A percentile compares a stretch with the other conserved stretches of the same genome.
Evolutionary conservation across 2,329 filamentous ascomycete genomes (phyloP).

Genomic region (Penicillium palitans): DNA sequence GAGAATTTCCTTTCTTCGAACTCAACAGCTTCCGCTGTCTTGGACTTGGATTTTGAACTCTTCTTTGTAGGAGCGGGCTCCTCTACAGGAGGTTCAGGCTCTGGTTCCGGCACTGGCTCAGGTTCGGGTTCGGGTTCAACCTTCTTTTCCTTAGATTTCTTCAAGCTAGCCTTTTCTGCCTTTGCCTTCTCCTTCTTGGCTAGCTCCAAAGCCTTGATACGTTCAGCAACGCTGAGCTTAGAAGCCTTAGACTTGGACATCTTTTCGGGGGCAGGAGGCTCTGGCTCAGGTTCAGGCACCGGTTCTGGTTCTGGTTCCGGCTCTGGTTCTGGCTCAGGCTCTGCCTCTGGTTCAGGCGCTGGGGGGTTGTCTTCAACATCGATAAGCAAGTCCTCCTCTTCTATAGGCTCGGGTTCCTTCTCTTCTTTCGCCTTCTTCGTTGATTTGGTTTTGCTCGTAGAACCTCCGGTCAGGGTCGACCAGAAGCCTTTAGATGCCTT

Average conservation of each 20-base stretch:
- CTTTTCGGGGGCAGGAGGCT: conserved; percentile 46
- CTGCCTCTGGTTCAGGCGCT: conserved; percentile 31
- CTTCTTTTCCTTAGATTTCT: conserved; percentile 32
- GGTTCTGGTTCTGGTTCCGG: conserved; percentile 33
- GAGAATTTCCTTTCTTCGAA: conserved; percentile 37
- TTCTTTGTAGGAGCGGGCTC: conserved; percentile 43
- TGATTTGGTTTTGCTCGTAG: conserved; percentile 44
- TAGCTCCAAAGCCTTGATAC: conserved; percentile 52
- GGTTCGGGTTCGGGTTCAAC: conserved; percentile 23
- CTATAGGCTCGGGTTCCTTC: conserved; percentile 21
- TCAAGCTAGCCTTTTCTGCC: conserved; percentile 37
- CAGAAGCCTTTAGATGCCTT: conserved; percentile 46
- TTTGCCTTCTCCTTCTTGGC: conserved; percentile 43
- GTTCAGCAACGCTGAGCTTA: conserved; percentile 54
- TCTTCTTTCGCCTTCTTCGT: conserved; percentile 49
- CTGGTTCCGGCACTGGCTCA: conserved; percentile 21
- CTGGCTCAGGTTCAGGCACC: conserved; percentile 35
- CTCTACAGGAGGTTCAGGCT: conserved; percentile 35
- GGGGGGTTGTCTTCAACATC: conserved; percentile 36
- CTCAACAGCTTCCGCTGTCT: conserved; percentile 24
- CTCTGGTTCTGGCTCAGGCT: conserved; percentile 40
- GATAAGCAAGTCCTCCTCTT: conserved; percentile 34
- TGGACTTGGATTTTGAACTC: conserved; percentile 17
- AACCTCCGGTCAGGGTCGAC: conserved; percentile 44
- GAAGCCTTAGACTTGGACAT: conserved; percentile 44